These are phyloP conservation scores for Trichoderma polysporum DNA, from an alignment of 2,329 filamentous ascomycete genomes.

Conservation along the genomic window DNA sequence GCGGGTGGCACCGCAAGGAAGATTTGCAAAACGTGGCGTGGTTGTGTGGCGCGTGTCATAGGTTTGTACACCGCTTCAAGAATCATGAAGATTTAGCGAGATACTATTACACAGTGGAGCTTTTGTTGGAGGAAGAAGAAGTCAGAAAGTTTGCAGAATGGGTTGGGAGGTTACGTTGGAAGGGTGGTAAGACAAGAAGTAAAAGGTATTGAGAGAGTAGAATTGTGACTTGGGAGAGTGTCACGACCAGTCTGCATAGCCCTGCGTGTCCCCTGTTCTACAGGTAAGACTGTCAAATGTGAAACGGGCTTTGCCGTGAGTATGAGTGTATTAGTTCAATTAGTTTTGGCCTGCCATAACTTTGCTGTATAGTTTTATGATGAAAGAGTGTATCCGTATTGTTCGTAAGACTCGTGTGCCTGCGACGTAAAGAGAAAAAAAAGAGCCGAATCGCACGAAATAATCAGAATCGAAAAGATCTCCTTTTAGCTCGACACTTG, in stretches of 20 bases:
- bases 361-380: neutral
- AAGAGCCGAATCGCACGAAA: neutral
- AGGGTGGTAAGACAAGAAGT: conserved; percentile 39
- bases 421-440: neutral
- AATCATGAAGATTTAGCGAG: conserved; percentile 75
- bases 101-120: conserved; percentile 70
- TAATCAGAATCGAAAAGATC: neutral
- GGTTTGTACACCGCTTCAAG: conserved; percentile 74
- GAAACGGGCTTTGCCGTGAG: neutral
- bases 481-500: neutral
- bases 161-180: conserved; percentile 75
- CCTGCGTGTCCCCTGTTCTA: neutral
- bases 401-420: neutral
- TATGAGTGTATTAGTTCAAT: neutral
- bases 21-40: conserved; percentile 79
- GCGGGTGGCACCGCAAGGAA: conserved; percentile 76
- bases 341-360: too few relatives aligned
- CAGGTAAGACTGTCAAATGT: neutral
- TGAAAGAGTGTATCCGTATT: neutral
- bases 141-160: conserved; percentile 69
- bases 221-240: neutral
- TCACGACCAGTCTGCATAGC: neutral
- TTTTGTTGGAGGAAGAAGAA: conserved; percentile 68
- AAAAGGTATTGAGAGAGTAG: neutral
- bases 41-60: conserved; percentile 82